Conservation (phyloP, 768 basidiomycete genomes). For the Fibroporia radiculosa region DNA sequence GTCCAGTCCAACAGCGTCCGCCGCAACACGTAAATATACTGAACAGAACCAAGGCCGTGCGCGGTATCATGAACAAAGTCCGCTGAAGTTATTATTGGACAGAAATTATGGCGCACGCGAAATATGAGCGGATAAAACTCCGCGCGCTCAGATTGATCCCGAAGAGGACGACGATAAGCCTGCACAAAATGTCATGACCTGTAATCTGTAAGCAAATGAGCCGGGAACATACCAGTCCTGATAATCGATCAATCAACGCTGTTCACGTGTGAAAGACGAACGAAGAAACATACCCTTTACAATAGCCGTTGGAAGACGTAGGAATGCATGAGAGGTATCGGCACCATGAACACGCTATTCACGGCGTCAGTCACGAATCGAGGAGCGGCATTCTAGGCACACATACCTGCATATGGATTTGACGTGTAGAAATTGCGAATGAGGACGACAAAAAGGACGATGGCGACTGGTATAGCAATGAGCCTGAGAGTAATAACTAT, state of each 20-base stretch:
- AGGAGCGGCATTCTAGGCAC: conserved; percentile 1
- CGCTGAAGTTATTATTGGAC: not conserved
- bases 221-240: conserved; percentile 9
- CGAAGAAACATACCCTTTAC: conserved; percentile 35
- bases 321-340: conserved; percentile 90
- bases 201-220: not conserved
- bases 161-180: conserved; percentile 8
- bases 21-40: too few species aligned
- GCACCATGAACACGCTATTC: conserved; percentile 77
- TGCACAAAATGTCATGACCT: not conserved
- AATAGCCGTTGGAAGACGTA: conserved; percentile 60
- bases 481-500: conserved; percentile 71
- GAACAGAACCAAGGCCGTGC: not conserved
- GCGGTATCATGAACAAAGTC: not conserved
- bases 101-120: not conserved
- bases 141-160: not conserved
- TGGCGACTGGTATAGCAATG: conserved; percentile 62
- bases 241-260: not conserved
- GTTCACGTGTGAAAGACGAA: not conserved
- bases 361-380: not conserved
- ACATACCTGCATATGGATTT: conserved; percentile 75
- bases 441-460: conserved; percentile 78
- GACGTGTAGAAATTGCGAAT: conserved; percentile 85
- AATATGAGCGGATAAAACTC: not conserved
- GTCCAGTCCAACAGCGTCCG: too few species aligned